These are phyloP conservation scores for Pseudonitzschia delicatissima DNA, from an alignment of 108 stramenopile species.

Conservation along the genomic window DNA sequence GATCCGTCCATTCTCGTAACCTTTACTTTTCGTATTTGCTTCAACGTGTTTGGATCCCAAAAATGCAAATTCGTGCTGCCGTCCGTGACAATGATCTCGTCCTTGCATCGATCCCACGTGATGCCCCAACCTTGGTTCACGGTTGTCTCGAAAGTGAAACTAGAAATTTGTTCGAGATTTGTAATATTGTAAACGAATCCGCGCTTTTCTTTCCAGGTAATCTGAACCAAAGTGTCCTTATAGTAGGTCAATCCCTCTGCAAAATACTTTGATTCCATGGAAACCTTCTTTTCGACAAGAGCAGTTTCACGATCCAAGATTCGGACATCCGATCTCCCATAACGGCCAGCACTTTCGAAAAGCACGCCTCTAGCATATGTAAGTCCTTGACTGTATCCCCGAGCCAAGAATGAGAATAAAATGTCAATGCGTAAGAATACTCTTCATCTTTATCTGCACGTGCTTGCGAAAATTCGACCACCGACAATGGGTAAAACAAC, in stretches of 20 bases:
- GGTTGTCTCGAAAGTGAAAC: conserved; percentile 62
- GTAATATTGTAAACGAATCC: conserved; percentile 76
- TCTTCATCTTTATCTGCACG: not conserved
- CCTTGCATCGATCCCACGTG: conserved; percentile 55
- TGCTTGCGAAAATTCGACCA: not conserved
- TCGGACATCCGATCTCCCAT: conserved; percentile 59
- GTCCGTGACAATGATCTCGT: conserved; percentile 79
- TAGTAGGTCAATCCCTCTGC: conserved; percentile 75
- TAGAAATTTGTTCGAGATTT: conserved; percentile 42
- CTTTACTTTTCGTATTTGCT: conserved; percentile 42
- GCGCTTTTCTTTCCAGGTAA: conserved; percentile 64
- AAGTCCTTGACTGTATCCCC: conserved; percentile 64
- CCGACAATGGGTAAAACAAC: conserved; percentile 6
- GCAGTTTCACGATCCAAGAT: conserved; percentile 64
- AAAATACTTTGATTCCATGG: conserved; percentile 52
- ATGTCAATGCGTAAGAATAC: not conserved
- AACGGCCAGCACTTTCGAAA: conserved; percentile 72
- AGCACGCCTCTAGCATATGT: conserved; percentile 63
- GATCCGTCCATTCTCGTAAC: conserved; percentile 53
- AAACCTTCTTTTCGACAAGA: conserved; percentile 42
- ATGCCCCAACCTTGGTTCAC: conserved; percentile 82
- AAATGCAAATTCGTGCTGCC: conserved; percentile 68
- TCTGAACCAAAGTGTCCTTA: conserved; percentile 54
- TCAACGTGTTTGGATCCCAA: conserved; percentile 67
- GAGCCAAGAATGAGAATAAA: not conserved